These are phyloP conservation scores for Cnidoscolus chayamansa DNA, from an alignment of 441 rosid species.

Conservation along the genomic window DNA sequence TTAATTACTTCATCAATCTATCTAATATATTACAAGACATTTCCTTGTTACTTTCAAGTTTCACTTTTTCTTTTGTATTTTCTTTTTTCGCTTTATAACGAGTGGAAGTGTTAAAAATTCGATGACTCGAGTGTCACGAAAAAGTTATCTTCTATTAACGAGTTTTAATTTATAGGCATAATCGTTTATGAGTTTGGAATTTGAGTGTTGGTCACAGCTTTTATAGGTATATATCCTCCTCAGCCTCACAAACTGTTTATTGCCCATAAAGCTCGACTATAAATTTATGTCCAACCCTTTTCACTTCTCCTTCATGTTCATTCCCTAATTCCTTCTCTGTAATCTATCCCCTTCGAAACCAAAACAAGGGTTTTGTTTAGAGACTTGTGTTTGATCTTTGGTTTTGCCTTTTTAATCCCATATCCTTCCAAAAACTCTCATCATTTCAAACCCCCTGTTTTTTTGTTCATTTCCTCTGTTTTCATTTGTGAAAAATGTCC, in stretches of 20 bases:
- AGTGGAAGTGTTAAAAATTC: slow-evolving; percentile 14
- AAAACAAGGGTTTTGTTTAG: not conserved
- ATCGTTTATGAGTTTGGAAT: too few relatives aligned
- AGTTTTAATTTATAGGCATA: too few relatives aligned
- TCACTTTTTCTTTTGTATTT: not conserved
- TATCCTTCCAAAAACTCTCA: not conserved
- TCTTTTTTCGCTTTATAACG: not conserved
- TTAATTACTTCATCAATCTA: too few relatives aligned
- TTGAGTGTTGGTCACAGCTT: too few relatives aligned
- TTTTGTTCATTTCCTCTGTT: slow-evolving; percentile 24
- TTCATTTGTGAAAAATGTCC: slow-evolving; percentile 32
- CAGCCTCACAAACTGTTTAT: not conserved
- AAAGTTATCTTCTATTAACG: not conserved
- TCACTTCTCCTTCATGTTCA: slow-evolving; percentile 33
- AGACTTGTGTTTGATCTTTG: not conserved
- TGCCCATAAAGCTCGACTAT: slow-evolving; percentile 28
- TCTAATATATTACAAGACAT: too few relatives aligned
- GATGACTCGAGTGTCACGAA: slow-evolving; percentile 15
- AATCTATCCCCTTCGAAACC: slow-evolving; percentile 17
- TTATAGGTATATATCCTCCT: not conserved
- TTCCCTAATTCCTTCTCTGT: slow-evolving; percentile 16
- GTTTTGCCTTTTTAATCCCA: not conserved
- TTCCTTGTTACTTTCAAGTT: not conserved
- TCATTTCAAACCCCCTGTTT: slow-evolving; percentile 21
- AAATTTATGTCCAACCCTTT: slow-evolving; percentile 31